Base-by-base conservation (phyloP, 2,329 filamentous ascomycete genomes). In the Tolypocladium amazonense region DNA sequence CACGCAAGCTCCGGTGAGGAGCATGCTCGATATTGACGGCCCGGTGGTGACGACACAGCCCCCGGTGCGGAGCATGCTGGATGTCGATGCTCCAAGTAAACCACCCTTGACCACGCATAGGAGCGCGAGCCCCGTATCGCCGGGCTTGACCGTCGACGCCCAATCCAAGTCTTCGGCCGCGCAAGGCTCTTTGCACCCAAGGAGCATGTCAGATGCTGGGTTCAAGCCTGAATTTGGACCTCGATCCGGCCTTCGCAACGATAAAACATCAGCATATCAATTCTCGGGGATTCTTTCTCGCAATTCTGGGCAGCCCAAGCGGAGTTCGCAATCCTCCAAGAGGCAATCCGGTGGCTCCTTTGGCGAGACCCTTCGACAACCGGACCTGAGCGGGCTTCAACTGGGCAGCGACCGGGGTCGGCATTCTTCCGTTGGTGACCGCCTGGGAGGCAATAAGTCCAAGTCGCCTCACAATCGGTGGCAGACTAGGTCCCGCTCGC, bases 11-110 rank as follows among this genome's bases (percentile, higher is more conserved):
- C 80, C 82, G 7, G 77, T 87, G 57, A 80, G 86, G 64, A 89
- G 85, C 72, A 86, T 89, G 83, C 78, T 88, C 60, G 83, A 87
- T 66, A 75, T 86, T 63, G 78, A 78, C 64, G 74, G 75, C 59
- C 76, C 73, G 35, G 68, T 74, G 30, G 65, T 73, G 7, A 72
- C 76, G 7, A 72, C 73, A 18, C 70, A 68, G 27, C 67, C 75
- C 4, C 74, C 73, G 52, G 68, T 78, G 39, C 75, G 80, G 66
- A 84, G 80, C 66, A 83, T 83, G 79, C 72, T 84, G 37, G 79
- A 81, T 65, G 67, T 80, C 47, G 75, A 76, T 59, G 71, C 71
- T 30, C 72, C 78, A n/a, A 62, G 70, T 23, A 70, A 76, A 7
- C 60, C 64, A 30, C 45, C 38, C 1, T 66, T 64, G 23, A 52